Base-by-base conservation (phyloP, 2,329 filamentous ascomycete species). In the Penicillium sclerotigenum region DNA sequence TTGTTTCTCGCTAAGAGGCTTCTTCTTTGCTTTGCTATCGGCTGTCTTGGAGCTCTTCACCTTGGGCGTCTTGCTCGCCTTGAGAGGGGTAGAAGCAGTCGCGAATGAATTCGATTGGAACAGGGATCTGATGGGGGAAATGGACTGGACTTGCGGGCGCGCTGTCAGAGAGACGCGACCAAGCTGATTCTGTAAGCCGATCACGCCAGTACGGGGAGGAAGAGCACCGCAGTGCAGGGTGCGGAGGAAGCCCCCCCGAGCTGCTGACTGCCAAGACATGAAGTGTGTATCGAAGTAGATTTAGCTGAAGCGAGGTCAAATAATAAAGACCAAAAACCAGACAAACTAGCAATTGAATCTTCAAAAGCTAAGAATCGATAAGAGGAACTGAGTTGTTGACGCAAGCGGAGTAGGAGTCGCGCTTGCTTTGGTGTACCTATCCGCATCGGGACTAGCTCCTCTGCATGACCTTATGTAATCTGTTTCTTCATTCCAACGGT, bases 201-300 rank as follows among this genome's bases (percentile, higher is more conserved):
- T 64, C 40, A 68, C 61, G 53, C 66, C 68, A 61, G 65, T 59
- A 43, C 64, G 65, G 52, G 60, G 65, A 56, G 59, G 52, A 37
- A 66, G 60, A 47, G 54, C 64, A 53, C 59, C 61, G 48, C 67
- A 52, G 47, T 62, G 65, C 47, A 73, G 59, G 50, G 63, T 66
- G 43, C 65, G 71, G 49, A 73, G 64, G 49, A 68, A 60, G 58
- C 65, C 62, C 49, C 67, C 68, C 41, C 72, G 68, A 54, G 64
- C 65, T 52, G 66, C 65, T 34, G 71, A 58, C 54, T 66, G 68
- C 24, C 69, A 61, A 65, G 66, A 60, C 73, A 76, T 76, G 28
- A 46, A 37, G 20, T 24, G 7, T 29, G 37, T 45, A 36, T 40
- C 9, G 18, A 13, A 29, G 26, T 18, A 28, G 8, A 24, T 13